Base-by-base conservation (phyloP, 495 filamentous ascomycete genomes). In the Ascobolus immersus region DNA sequence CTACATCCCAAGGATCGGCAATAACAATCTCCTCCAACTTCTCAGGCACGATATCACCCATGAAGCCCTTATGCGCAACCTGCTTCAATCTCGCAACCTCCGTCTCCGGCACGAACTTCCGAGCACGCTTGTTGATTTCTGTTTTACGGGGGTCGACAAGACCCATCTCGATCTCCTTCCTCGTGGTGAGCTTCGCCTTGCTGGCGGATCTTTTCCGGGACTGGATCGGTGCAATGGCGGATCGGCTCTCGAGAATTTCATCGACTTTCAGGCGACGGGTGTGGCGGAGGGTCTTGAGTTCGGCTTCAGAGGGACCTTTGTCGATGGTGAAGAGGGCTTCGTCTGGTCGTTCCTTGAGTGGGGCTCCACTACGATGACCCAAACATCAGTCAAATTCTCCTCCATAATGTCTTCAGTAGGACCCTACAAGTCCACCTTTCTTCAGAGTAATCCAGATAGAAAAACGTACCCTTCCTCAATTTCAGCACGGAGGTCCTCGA, bases 221-320 rank as follows among this genome's bases (percentile, higher is more conserved):
- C 15, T 73, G 62, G 2, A 94, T 65, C 4, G 71, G 70, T 0
- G 78, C 73, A 15, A 93, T 62, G 4, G 68, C 74, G 23, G 79
- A 89, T 25, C 86, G 68, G 40, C 69, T 62, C 3, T 78, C 72
- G 33, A 96, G 67, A 37, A 96, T 94, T 50, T 93, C 75, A 41
- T 94, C 81, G 33, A 70, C 63, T 53, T 77, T 90, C 34, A 94
- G 64, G 9, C 64, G 58, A 52, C 86, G 90, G 48, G 69, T 60
- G 26, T 52, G 51, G 47, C 76, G 75, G n/a, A n/a, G 35, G 61
- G 54, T 48, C 71, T 70, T 21, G 59, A n/a, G n/a, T n/a, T n/a
- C n/a, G n/a, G n/a, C n/a, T n/a, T n/a, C n/a, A n/a, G n/a, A n/a
- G n/a, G n/a, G n/a, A n/a, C n/a, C n/a, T n/a, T n/a, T 71, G 50